Conservation (phyloP, 306 rosid species). For the Sphenostylis stenocarpa region DNA sequence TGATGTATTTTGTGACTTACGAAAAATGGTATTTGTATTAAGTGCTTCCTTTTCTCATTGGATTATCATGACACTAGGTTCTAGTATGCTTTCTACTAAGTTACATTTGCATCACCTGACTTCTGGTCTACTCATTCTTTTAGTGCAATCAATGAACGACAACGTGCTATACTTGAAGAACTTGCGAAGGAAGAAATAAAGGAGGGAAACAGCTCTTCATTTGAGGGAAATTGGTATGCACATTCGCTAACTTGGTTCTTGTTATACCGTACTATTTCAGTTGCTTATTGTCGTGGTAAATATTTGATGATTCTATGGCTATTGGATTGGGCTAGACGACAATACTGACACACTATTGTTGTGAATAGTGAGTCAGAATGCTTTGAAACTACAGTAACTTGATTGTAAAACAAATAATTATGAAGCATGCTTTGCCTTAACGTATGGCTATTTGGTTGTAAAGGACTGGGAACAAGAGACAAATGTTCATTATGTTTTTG, state of each 20-base stretch:
- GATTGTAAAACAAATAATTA: background rate
- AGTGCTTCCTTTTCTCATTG: slow-evolving; percentile 18
- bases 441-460: slow-evolving; percentile 8
- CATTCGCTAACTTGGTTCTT: slow-evolving; percentile 23
- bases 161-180: slow-evolving; percentile 86
- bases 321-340: slow-evolving; percentile 9
- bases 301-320: slow-evolving; percentile 29
- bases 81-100: background rate
- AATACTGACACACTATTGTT: slow-evolving; percentile 5
- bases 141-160: slow-evolving; percentile 75
- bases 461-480: slow-evolving; percentile 1
- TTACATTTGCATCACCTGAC: slow-evolving; percentile 36
- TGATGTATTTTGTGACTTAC: slow-evolving; percentile 15
- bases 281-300: background rate
- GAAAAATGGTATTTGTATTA: slow-evolving; percentile 10
- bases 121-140: slow-evolving; percentile 23
- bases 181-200: slow-evolving; percentile 83
- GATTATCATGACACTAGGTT: background rate
- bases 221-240: slow-evolving; percentile 70
- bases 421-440: background rate
- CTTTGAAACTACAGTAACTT: slow-evolving; percentile 10
- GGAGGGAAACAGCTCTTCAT: slow-evolving; percentile 42
- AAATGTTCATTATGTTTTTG: slow-evolving; percentile 4
- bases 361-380: slow-evolving; percentile 11
- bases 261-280: slow-evolving; percentile 3